Evolutionary conservation across 2,329 filamentous ascomycete genomes (phyloP).

Genomic region (Alternaria brassicae): DNA sequence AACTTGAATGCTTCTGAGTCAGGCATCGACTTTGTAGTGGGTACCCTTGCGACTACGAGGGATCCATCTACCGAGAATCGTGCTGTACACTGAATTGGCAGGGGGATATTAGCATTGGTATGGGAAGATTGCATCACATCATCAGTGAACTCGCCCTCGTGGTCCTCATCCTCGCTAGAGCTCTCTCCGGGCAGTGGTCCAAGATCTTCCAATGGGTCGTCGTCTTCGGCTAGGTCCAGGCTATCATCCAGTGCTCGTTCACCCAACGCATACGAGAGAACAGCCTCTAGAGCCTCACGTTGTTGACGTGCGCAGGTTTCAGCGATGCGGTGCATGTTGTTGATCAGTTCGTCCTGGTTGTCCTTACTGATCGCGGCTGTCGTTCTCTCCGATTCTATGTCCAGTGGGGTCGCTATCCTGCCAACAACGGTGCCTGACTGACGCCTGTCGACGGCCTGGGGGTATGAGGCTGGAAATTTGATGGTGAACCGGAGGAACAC

Average conservation of each 20-base stretch:
- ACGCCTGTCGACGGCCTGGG: conserved; percentile 55
- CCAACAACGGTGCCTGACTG: conserved; percentile 26
- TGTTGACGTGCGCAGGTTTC: conserved; percentile 61
- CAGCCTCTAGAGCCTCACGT: conserved; percentile 66
- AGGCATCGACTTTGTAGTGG: conserved; percentile 51
- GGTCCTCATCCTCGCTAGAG: conserved; percentile 82
- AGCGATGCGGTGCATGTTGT: conserved; percentile 63
- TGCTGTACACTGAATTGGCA: conserved; percentile 66
- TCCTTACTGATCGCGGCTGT: conserved; percentile 61
- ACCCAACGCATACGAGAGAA: conserved; percentile 67
- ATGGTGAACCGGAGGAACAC: conserved; percentile 65
- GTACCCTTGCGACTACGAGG: conserved; percentile 57
- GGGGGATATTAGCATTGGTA: conserved; percentile 69
- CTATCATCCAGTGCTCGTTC: conserved; percentile 66
- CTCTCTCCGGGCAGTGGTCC: conserved; percentile 66
- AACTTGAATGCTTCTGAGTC: conserved; percentile 31
- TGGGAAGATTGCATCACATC: conserved; percentile 62
- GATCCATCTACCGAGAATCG: conserved; percentile 65
- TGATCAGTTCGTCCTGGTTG: conserved; percentile 56
- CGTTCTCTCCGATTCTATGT: conserved; percentile 64
- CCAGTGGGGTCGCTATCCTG: conserved; percentile 54
- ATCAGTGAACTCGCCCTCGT: conserved; percentile 58
- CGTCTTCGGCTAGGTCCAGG: conserved; percentile 55
- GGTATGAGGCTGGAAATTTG: conserved; percentile 65
- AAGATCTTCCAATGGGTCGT: conserved; percentile 59